Base-by-base conservation (phyloP, 306 rosid species). In the Vicia villosa region DNA sequence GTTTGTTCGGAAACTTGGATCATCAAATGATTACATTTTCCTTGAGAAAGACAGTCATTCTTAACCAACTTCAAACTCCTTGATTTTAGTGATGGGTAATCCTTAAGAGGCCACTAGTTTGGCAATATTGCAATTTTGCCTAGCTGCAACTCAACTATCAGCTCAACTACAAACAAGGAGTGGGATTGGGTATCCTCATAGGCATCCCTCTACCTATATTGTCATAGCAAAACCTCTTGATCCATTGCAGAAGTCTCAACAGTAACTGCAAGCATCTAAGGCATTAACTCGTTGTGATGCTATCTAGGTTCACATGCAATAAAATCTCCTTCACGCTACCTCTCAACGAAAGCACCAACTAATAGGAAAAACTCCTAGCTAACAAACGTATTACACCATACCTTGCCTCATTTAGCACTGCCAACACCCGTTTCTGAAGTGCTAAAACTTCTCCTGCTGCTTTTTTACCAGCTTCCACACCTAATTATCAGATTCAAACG, bases 401-500 rank as follows among this genome's bases (percentile, higher is more conserved):
- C 96, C 93, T 91, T 70, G 97, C 97, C 70, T 88, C 96, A 46
- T 91, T 91, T 67, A 91, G 85, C 19, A 91, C 91, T 34, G 82
- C 74, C 81, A 88, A 82, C 54, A 91, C 97, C 46, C 97, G 88
- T 78, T 88, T 91, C 69, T 91, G 96, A 80, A 89, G 97, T 63
- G 96, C 91, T 72, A 91, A 84, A 40, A 91, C 97, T 87, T 91
- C 94, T 49, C 94, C 97, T 4, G 96, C 95, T 13, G 94, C 97
- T 74, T 87, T 91, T 66, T 91, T 89, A 52, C 96, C 95, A 62
- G 90, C 96, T 76, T 89, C 95, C 69, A 92, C 96, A 32, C 91
- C 97, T 91, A 73, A 61, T n/a, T 64, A 79, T 74, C 19, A 69
- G 11, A 54, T 59, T 66, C 51, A 59, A 32, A 22, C 62, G 72